A percentile compares a stretch with the other conserved stretches of the same genome.
Conservation (phyloP, 306 rosid genomes). For the Sechiopsis laciniata region DNA sequence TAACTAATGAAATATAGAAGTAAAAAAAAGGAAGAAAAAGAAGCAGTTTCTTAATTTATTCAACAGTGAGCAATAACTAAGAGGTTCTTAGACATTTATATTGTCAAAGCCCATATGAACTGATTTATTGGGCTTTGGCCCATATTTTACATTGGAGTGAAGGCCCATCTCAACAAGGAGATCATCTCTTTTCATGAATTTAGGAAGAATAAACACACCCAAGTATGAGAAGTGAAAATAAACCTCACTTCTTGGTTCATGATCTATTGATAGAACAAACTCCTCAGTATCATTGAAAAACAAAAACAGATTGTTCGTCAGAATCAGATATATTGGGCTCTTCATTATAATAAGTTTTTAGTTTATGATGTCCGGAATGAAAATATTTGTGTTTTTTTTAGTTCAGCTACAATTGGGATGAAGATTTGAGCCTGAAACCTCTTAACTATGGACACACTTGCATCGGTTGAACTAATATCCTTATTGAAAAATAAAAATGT, state of each 20-base stretch:
- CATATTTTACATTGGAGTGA: neutral
- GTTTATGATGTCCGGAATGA: neutral
- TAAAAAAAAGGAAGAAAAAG: too few species aligned
- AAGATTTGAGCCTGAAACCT: too few species aligned
- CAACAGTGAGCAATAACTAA: neutral
- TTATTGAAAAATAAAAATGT: too few species aligned
- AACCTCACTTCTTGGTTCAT: conserved; percentile 83
- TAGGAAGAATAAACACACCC: neutral
- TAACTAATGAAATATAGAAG: neutral
- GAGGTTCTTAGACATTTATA: neutral
- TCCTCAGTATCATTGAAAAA: conserved; percentile 69
- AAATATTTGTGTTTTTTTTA: neutral
- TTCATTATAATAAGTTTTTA: neutral
- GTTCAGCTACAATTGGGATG: too few species aligned
- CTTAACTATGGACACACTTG: too few species aligned
- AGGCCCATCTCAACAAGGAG: neutral
- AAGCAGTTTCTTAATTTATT: neutral
- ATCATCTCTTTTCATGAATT: neutral
- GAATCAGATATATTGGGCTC: neutral
- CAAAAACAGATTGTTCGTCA: neutral
- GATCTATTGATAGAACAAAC: conserved; percentile 70
- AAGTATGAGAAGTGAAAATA: conserved; percentile 19
- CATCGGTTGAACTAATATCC: too few species aligned
- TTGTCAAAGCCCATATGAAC: neutral
- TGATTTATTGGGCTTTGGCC: conserved; percentile 1